phyloP scores from a whole-genome alignment of 2,329 filamentous ascomycete genomes.

The Trichophyton benhamiae region DNA sequence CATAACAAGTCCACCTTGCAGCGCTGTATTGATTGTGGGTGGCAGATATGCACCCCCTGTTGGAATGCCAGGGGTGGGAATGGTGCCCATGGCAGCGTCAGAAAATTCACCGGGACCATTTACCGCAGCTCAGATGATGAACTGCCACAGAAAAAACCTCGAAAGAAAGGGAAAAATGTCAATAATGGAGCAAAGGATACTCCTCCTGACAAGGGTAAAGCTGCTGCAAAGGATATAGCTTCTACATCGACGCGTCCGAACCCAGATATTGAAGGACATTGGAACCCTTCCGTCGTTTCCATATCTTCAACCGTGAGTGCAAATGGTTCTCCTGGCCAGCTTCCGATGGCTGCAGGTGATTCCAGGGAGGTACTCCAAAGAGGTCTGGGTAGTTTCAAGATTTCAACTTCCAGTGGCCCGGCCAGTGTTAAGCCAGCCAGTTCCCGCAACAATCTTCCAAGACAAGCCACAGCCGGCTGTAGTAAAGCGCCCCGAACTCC shows the following conservation, averaged over 20 bases:
- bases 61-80: constrained; percentile 14
- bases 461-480: not conserved
- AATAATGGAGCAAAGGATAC: not conserved
- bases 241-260: not conserved
- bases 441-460: not conserved
- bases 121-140: constrained; percentile 8
- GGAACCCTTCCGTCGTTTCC: not conserved
- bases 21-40: constrained; percentile 24
- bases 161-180: not conserved
- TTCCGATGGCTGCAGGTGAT: not conserved
- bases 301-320: not conserved
- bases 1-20: constrained; percentile 24
- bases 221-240: not conserved
- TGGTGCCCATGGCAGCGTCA: constrained; percentile 13
- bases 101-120: constrained; percentile 12
- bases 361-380: no score
- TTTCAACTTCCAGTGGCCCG: not conserved
- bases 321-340: not conserved
- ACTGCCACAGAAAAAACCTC: not conserved
- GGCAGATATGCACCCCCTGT: constrained; percentile 27
- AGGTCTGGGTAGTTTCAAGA: not conserved
- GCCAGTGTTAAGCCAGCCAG: no score
- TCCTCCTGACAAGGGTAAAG: not conserved
- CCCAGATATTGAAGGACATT: not conserved
- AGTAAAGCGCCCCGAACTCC: not conserved